These are phyloP conservation scores for Starmera pachycereana DNA, from an alignment of 805 yeast species.

Conservation along the genomic window DNA sequence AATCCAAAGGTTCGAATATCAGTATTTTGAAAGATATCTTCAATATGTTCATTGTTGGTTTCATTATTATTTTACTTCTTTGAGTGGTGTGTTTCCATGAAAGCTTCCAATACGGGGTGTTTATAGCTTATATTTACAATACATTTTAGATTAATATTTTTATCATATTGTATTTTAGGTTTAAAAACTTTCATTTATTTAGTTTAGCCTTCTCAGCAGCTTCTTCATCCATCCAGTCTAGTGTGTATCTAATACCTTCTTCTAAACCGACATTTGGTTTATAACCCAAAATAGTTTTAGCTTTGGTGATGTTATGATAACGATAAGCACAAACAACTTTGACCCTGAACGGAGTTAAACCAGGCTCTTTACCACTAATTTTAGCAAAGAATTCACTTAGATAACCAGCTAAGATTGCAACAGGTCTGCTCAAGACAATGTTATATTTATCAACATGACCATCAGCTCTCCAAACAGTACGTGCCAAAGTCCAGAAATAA, in stretches of 20 bases:
- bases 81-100: too few species aligned
- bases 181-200: background rate
- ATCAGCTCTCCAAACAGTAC: constrained; percentile 96
- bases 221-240: constrained; percentile 84
- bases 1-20: background rate
- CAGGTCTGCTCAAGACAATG: constrained; percentile 57
- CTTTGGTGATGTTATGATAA: constrained; percentile 86
- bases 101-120: too few species aligned
- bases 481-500: constrained; percentile 94
- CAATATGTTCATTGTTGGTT: background rate
- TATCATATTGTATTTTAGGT: background rate
- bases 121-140: too few species aligned
- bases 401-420: constrained; percentile 79
- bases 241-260: constrained; percentile 68
- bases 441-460: constrained; percentile 67
- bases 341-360: constrained; percentile 93
- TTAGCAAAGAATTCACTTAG: constrained; percentile 66
- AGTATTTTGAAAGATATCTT: background rate
- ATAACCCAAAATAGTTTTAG: constrained; percentile 69
- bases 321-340: constrained; percentile 86
- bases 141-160: background rate
- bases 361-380: constrained; percentile 73
- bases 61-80: too few species aligned
- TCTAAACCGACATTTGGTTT: constrained; percentile 69
- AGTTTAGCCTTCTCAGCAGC: constrained; percentile 1